Evolutionary conservation across 768 basidiomycete genomes (phyloP), one percentile per base, ranked within the genome.

Genomic region (Infundibulicybe gibba): DNA sequence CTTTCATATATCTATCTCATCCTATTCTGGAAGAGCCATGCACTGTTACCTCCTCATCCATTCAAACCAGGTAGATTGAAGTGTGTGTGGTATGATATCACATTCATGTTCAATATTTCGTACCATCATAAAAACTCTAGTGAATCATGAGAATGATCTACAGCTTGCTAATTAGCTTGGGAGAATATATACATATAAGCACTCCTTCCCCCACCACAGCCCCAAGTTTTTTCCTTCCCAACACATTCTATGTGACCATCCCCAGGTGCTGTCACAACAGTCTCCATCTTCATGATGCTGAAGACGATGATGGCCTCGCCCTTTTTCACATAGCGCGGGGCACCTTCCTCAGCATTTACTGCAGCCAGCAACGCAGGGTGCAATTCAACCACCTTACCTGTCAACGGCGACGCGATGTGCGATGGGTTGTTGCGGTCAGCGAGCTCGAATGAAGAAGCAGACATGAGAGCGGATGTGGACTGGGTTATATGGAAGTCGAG

Each of bases 231-330:
- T 1, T 68, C 68, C 39, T 58, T 65, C 6, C 68, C 69, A 17
- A 58, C 33, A 37, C 61, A 55, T 41, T 57, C 55, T 4, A 71
- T 52, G 41, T 53, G 46, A 25, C 64, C 66, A 54, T 66, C 63
- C 25, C 43, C 47, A 0, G 63, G 62, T 11, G 65, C 60, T 4
- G 49, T 37, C 15, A 71, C 48, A 3, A 56, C 53, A 45, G 58
- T 71, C 47, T 71, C 70, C 68, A 71, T 71, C 60, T 71, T 71
- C 70, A 71, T 71, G 16, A 66, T 62, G 34, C 65, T 71, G 32
- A 71, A 41, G 6, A 65, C 54, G 19, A 67, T 44, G 15, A 71
- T 17, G 3, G 62, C 51, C 14, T 71, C 67, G 3, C 68, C 70
- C 49, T 25, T 25, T 8, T 8, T 25, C 4, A 25, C 8, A 3